phyloP scores from a whole-genome alignment of 768 basidiomycete species.

The Sporobolomyces pararoseus region DNA sequence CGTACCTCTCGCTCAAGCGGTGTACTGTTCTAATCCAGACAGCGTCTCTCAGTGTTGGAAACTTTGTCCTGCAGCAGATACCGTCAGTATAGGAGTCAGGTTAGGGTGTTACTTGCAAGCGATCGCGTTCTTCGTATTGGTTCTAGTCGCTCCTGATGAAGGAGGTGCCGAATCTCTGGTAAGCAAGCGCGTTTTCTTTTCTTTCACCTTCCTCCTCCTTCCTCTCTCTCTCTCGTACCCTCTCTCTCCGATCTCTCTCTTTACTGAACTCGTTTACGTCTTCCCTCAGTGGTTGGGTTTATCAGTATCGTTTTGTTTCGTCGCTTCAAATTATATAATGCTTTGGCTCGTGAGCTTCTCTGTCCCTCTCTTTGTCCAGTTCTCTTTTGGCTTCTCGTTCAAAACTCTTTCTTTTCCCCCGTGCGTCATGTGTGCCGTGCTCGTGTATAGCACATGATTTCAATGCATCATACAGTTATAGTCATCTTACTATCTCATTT shows the following conservation, averaged over 20 bases:
- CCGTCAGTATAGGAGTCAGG: conserved; percentile 20
- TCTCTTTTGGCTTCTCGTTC: too few species aligned
- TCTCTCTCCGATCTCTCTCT: too few species aligned
- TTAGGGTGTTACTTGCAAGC: conserved; percentile 28
- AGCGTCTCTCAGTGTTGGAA: conserved; percentile 14
- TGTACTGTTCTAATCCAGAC: conserved; percentile 37
- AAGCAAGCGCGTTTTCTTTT: too few species aligned
- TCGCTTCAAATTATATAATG: conserved; percentile 21
- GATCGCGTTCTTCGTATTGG: conserved; percentile 28
- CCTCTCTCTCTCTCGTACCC: too few species aligned
- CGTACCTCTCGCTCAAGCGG: conserved; percentile 20
- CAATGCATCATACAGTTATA: conserved; percentile 31
- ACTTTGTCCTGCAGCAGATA: conserved; percentile 25
- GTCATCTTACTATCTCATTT: conserved; percentile 29
- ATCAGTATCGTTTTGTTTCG: conserved; percentile 31
- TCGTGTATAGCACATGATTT: conserved; percentile 15
- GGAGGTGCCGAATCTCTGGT: conserved; percentile 33
- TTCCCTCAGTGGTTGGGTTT: conserved; percentile 29
- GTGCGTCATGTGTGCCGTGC: background rate
- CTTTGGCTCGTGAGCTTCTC: conserved; percentile 19
- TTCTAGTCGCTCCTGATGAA: conserved; percentile 34
- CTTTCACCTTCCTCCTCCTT: too few species aligned
- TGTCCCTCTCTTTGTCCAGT: background rate
- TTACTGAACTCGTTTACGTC: too few species aligned
- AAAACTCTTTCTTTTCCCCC: background rate